Evolutionary conservation across 495 filamentous ascomycete genomes (phyloP).

Genomic region (Staphylotrichum tortipilum): DNA sequence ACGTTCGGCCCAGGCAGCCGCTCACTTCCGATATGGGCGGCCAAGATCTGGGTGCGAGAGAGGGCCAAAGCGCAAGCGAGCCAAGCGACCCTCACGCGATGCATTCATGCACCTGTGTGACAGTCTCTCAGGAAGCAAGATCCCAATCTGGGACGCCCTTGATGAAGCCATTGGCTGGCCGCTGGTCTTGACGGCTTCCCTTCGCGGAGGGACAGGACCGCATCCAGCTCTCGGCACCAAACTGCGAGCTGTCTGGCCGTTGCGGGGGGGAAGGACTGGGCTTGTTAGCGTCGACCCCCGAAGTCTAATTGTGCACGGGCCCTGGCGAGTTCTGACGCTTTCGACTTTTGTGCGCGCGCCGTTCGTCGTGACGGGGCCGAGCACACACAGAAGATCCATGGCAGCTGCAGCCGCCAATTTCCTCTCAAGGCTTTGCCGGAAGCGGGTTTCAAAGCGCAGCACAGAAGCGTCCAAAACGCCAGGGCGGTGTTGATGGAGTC

Average conservation of each 20-base stretch:
- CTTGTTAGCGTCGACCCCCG: too few relatives aligned
- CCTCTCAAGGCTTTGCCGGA: too few relatives aligned
- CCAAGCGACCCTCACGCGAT: not conserved
- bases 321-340: slow-evolving; percentile 3
- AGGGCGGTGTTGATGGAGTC: too few relatives aligned
- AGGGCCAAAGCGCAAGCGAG: slow-evolving; percentile 1
- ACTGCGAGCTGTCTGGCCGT: not conserved
- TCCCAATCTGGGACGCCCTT: slow-evolving; percentile 4
- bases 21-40: not conserved
- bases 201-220: not conserved
- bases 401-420: too few relatives aligned
- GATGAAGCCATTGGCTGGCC: slow-evolving; percentile 3
- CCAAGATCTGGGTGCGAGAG: not conserved
- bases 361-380: not conserved
- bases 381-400: too few relatives aligned
- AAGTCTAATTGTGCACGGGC: not conserved
- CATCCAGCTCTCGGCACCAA: not conserved
- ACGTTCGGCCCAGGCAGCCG: not conserved
- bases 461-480: too few relatives aligned
- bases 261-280: too few relatives aligned
- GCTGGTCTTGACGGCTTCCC: not conserved
- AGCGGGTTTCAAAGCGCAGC: too few relatives aligned
- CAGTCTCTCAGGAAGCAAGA: slow-evolving; percentile 4
- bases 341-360: slow-evolving; percentile 7
- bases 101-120: slow-evolving; percentile 7